Base-by-base conservation (phyloP, 164 flowering plant genomes). In the Tinospora cordifolia region DNA sequence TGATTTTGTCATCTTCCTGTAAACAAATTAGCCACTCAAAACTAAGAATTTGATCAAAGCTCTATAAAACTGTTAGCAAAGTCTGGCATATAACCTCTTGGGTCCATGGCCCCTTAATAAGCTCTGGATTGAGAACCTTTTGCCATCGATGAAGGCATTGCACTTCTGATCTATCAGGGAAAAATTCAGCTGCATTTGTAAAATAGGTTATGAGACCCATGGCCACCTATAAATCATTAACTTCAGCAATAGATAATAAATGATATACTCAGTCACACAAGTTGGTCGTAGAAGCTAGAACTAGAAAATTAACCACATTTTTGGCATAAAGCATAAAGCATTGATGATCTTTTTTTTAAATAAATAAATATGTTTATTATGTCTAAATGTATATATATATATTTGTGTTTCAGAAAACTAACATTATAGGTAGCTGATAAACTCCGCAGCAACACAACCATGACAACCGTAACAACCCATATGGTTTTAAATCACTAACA, bases 141-240 rank as follows among this genome's bases (percentile, higher is more conserved):
- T 89, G 99, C 99, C 99, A 94, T 63, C 99, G 81, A 81, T 94
- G 99, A 73, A 94, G 81, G 77, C 99, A 92, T 77, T 94, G 99
- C 15, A 94, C 98, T 77, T 94, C 98, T 72, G 99, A 84, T 82
- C 99, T 86, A 82, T 89, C 96, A 38, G 91, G 93, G 67, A 94
- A 92, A 78, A 75, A 85, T 65, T 87, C 92, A 73, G 99, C 99
- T 94, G 89, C 84, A 84, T 49, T 65, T 6, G 77, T 65, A 69
- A 71, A 25, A 51, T 22, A 58, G 71, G 65, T 54, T 22, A 73
- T 26, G 46, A 69, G 66, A 4, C 4, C 36, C 4, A 2, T 30
- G 4, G 58, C 24, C 4, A 64, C n/a, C 24, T 12, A 25, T 46
- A 40, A 62, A n/a, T 8, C 21, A 36, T 24, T 14, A 10, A 41